Evolutionary conservation across 192 early-diverging fungal species (phyloP).

Genomic region (Coemansia sp.): DNA sequence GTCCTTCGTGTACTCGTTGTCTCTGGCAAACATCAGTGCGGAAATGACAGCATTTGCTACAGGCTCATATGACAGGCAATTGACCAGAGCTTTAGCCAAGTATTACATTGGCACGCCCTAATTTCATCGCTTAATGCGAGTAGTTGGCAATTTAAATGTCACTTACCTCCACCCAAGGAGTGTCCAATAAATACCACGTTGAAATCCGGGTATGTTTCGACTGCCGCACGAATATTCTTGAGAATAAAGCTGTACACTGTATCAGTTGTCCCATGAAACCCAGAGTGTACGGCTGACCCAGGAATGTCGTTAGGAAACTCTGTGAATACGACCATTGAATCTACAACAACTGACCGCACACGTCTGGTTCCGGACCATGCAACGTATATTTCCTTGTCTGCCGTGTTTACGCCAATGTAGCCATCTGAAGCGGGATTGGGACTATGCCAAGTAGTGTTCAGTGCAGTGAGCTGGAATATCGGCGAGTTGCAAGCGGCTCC

Average conservation of each 20-base stretch:
- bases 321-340: constrained; percentile 28
- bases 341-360: constrained; percentile 31
- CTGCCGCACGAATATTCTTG: constrained; percentile 36
- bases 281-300: constrained; percentile 30
- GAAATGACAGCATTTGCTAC: constrained; percentile 47
- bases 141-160: background rate
- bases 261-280: constrained; percentile 35
- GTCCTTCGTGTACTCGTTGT: constrained; percentile 28
- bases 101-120: background rate
- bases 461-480: constrained; percentile 3
- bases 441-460: constrained; percentile 50
- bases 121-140: background rate
- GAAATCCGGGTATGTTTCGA: constrained; percentile 22
- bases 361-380: constrained; percentile 44
- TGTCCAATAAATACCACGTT: constrained; percentile 45
- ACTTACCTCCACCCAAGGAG: constrained; percentile 47
- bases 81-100: background rate
- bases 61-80: background rate
- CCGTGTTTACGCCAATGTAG: constrained; percentile 29
- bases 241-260: constrained; percentile 33
- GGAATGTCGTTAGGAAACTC: constrained; percentile 24
- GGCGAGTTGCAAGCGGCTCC: constrained; percentile 19
- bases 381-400: constrained; percentile 44
- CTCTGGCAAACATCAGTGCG: constrained; percentile 38
- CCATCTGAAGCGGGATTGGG: constrained; percentile 43